Base-by-base conservation (phyloP, 345 rosid species). In the Angophora floribunda region DNA sequence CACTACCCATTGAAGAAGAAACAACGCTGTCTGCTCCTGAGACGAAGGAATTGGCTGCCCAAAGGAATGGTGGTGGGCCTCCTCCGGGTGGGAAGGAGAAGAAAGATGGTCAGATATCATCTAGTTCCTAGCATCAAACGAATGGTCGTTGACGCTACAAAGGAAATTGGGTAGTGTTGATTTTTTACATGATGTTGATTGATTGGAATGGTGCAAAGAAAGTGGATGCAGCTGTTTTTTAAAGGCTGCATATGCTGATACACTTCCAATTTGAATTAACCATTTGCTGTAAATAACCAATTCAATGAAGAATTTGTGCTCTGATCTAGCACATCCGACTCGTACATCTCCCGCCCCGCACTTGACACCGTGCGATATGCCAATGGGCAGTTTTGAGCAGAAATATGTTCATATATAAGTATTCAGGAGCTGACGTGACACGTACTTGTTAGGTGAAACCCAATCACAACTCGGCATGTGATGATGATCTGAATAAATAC, bases 1-100 rank as follows among this genome's bases (percentile, higher is more conserved):
- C 96, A 28, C 97, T 96, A 65, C 99, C 96, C 4, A 95, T 96
- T n/a, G 98, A 96, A 70, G 99, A 94, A 88, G 96, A 96, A 87
- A 85, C 85, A 16, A 86, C 92, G 51, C 89, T 94, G 59, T 63
- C 91, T 26, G 63, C 65, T 13, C 87, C 92, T 47, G 97, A 95
- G 65, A 88, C 94, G 2, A 94, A 95, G 93, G 96, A 96, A 91
- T 87, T 94, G 87, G 93, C 94, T 67, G 86, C 92, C 79, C 91
- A 91, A 86, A 75, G 91, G 55, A 92, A 89, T 90, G 91, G 93
- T 85, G 86, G 86, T 24, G 90, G 93, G 41, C 82, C 92, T 30
- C 47, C 90, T 44, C 41, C 90, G 6, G 86, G 86, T 55, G 86
- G 87, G 45, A 92, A 88, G 86, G 94, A 91, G 26, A 93, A 90